Conservation (phyloP, 2,329 filamentous ascomycete genomes). For the Aureobasidium pullulans region DNA sequence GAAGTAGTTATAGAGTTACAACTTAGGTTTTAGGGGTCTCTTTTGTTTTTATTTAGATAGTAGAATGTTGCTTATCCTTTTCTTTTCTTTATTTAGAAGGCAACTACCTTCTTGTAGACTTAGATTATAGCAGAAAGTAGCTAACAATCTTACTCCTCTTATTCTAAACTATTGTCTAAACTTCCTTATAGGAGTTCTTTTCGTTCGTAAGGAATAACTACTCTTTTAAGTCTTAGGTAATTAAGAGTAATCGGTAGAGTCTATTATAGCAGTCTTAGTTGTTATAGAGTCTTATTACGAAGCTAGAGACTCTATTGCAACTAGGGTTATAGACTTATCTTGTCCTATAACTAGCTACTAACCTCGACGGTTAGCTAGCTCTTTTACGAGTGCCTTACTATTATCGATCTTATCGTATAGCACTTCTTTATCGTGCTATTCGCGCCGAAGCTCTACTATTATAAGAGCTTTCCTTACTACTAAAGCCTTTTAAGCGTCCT, state of each 20-base stretch:
- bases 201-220: neutral
- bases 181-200: neutral
- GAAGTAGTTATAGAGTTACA: neutral
- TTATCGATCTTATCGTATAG: neutral
- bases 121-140: neutral
- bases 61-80: neutral
- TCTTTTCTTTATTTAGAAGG: neutral
- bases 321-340: too few species aligned
- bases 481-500: neutral
- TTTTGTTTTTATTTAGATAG: neutral
- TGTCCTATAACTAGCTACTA: too few species aligned
- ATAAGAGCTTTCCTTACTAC: neutral
- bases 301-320: neutral
- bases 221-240: neutral
- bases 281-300: neutral
- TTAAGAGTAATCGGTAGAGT: neutral
- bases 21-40: too few species aligned
- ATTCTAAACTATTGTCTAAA: neutral
- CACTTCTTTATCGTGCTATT: neutral
- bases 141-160: neutral
- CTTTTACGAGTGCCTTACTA: neutral
- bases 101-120: neutral
- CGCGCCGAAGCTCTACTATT: neutral
- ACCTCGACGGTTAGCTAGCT: neutral
- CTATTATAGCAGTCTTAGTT: neutral